Evolutionary conservation across 352 stramenopile species (phyloP), one percentile per base, ranked within the genome.

Genomic region (Globisporangium radiosum): DNA sequence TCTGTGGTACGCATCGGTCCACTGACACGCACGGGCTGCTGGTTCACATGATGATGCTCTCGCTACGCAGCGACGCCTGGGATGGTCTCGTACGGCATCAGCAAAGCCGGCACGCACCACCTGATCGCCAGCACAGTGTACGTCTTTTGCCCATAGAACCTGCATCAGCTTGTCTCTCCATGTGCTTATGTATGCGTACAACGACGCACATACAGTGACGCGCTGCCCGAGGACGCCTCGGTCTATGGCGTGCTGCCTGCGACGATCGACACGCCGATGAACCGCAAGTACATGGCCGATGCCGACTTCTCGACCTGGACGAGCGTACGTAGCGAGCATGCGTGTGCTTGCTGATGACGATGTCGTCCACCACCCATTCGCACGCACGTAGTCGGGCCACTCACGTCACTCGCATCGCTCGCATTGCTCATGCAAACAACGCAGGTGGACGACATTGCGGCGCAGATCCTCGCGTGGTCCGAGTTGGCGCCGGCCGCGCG

Each of bases 31-130:
- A 33, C 25, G 25, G 25, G 25, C 25, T 33, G 25, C 25, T 33
- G 25, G 25, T 33, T 33, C 25, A 33, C 25, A 59, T 51, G 7
- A 8, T 45, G 50, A 54, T 60, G 48, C 17, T 48, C 5, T 61
- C 54, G 6, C 15, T 36, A 7, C 44, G 2, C 52, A 73, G 78
- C 72, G 5, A 93, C 87, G n/a, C 72, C 85, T 57, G 79, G 71
- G 25, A 96, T 96, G 84, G 71, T 92, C 17, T 87, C 85, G 45
- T 96, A 96, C 65, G 85, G 88, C 47, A 94, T 93, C 45, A 92
- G 62, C 73, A 96, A 96, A 64, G 84, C 78, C 1, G 87, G 85
- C n/a, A 96, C 87, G n/a, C 85, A 96, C 66, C 84, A 96, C 59
- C 66, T 95, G 67, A 72, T 93, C 38, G 82, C 81, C 42, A 95